Evolutionary conservation across 495 filamentous ascomycete genomes (phyloP).

Genomic region (Parmelia sp.): DNA sequence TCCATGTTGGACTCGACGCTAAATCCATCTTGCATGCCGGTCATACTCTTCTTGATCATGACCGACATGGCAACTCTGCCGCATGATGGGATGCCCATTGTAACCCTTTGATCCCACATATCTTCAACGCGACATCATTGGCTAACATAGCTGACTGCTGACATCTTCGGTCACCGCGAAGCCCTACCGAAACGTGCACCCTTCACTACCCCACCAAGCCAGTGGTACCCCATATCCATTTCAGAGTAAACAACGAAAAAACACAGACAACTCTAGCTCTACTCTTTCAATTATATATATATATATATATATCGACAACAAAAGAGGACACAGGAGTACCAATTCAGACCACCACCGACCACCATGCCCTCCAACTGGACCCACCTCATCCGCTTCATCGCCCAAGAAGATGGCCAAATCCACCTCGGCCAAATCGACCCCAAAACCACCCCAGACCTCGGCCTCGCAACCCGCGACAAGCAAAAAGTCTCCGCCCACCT

Average conservation of each 20-base stretch:
- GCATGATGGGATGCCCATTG: neutral
- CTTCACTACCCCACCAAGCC: neutral
- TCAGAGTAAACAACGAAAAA: neutral
- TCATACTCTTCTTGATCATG: neutral
- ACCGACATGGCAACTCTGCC: neutral
- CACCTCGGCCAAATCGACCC: conserved; percentile 40
- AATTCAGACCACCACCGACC: neutral
- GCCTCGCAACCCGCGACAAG: conserved; percentile 36
- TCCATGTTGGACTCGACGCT: no score
- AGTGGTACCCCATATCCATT: neutral
- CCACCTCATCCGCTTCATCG: conserved; percentile 43
- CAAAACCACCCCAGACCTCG: conserved; percentile 33
- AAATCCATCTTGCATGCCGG: neutral
- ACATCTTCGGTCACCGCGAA: neutral
- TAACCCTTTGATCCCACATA: neutral
- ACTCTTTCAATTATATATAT: no score
- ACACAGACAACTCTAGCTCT: neutral
- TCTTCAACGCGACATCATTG: neutral
- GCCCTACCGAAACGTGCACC: neutral
- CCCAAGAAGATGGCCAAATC: conserved; percentile 37
- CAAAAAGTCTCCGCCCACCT: conserved; percentile 26
- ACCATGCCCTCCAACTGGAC: conserved; percentile 34
- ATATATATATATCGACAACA: no score
- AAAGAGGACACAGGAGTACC: no score
- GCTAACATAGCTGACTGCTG: neutral